phyloP scores from a whole-genome alignment of 352 stramenopile genomes.

The Phytophthora ohioensis region DNA sequence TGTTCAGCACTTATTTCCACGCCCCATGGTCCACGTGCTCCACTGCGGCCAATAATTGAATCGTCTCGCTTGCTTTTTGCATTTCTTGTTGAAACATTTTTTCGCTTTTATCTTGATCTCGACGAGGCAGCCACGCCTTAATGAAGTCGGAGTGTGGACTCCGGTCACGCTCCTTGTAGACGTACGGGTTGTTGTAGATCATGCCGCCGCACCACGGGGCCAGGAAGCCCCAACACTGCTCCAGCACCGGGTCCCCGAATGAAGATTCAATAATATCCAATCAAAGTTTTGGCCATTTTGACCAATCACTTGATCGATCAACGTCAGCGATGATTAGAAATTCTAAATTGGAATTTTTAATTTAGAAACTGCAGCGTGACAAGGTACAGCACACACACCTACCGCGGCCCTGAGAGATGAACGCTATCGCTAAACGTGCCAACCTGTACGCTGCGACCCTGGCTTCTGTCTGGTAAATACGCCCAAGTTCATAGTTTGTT shows the following conservation, averaged over 20 bases:
- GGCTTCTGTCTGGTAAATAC: constrained; percentile 86
- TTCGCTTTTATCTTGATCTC: too few relatives aligned
- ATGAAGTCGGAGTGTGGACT: too few relatives aligned
- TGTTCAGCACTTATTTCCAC: neutral
- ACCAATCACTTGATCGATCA: too few relatives aligned
- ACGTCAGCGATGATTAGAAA: too few relatives aligned
- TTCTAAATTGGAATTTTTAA: too few relatives aligned
- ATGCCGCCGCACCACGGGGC: neutral
- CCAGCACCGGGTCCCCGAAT: too few relatives aligned
- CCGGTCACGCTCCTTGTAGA: too few relatives aligned
- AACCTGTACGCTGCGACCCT: constrained; percentile 92
- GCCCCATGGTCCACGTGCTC: neutral
- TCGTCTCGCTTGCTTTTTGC: neutral
- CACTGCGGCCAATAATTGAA: neutral
- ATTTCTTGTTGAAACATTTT: neutral
- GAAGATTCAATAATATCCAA: too few relatives aligned
- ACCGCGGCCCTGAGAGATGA: constrained; percentile 98
- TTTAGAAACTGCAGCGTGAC: too few relatives aligned
- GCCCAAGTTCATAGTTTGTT: too few relatives aligned
- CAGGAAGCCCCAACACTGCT: neutral
- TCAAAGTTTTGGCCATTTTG: too few relatives aligned
- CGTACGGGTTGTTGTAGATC: neutral
- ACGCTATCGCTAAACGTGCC: constrained; percentile 93
- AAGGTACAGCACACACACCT: constrained; percentile 63
- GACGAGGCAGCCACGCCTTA: too few relatives aligned